These are phyloP conservation scores for Cladosporium sp. DNA, from an alignment of 2,329 filamentous ascomycete genomes.

Conservation along the genomic window DNA sequence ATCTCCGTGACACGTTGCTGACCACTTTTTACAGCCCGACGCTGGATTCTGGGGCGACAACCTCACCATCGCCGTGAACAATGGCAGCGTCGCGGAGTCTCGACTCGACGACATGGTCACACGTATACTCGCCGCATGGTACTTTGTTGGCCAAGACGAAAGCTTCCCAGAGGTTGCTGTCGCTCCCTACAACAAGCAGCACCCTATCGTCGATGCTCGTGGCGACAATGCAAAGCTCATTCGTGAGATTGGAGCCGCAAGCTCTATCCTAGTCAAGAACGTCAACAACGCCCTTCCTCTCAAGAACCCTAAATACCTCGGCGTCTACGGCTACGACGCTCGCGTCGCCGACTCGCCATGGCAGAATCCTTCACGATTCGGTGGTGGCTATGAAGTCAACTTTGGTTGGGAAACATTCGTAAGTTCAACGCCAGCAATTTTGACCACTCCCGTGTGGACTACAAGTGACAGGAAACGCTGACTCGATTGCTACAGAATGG, in stretches of 20 bases:
- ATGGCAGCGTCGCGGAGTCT: constrained; percentile 46
- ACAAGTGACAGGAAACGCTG: background rate
- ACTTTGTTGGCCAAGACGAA: constrained; percentile 54
- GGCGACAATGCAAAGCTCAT: constrained; percentile 49
- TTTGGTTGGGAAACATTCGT: constrained; percentile 4
- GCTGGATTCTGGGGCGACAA: constrained; percentile 31
- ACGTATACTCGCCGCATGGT: constrained; percentile 49
- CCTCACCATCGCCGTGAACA: constrained; percentile 51
- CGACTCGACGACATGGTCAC: constrained; percentile 59
- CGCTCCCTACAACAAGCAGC: constrained; percentile 18
- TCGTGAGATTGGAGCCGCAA: constrained; percentile 51
- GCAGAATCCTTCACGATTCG: constrained; percentile 35
- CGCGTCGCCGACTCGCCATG: constrained; percentile 24
- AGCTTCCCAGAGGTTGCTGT: constrained; percentile 19
- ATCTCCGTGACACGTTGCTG: too few relatives aligned
- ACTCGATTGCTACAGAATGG: constrained; percentile 24
- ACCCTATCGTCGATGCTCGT: constrained; percentile 56
- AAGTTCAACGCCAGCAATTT: background rate
- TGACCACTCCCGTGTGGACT: background rate
- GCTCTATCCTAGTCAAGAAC: constrained; percentile 61
- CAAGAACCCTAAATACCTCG: constrained; percentile 38
- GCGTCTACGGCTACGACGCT: constrained; percentile 39
- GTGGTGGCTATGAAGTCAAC: constrained; percentile 35
- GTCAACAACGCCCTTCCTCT: constrained; percentile 53
- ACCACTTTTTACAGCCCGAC: constrained; percentile 33